A percentile compares a stretch with the other conserved stretches of the same genome.
Conservation (phyloP, 2,329 filamentous ascomycete genomes). For the Fusarium sp. region DNA sequence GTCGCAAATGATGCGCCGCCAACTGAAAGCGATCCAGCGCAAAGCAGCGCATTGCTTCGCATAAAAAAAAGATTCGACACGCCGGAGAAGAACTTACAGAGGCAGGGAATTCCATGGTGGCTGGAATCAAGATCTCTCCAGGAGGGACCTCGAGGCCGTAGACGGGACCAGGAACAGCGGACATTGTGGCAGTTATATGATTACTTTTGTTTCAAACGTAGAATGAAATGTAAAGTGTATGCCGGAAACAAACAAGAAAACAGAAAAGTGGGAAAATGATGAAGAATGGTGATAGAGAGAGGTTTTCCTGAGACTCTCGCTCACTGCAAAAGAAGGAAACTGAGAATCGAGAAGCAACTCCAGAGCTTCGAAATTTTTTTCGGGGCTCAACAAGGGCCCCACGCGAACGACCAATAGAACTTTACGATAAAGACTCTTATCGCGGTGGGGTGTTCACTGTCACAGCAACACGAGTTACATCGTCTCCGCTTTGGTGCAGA, state of each 20-base stretch:
- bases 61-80: not conserved
- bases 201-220: not conserved
- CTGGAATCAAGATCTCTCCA: conserved; percentile 83
- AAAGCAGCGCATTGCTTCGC: not conserved
- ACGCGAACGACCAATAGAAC: conserved; percentile 41
- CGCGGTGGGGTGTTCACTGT: conserved; percentile 42
- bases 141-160: conserved; percentile 93
- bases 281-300: conserved; percentile 28
- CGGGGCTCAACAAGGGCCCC: conserved; percentile 33
- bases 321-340: conserved; percentile 36
- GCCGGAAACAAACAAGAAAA: conserved; percentile 6
- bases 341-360: conserved; percentile 34
- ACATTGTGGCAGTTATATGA: conserved; percentile 55
- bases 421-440: conserved; percentile 46
- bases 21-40: not conserved
- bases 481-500: conserved; percentile 37
- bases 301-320: conserved; percentile 28
- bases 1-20: conserved; percentile 24
- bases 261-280: conserved; percentile 12
- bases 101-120: conserved; percentile 80
- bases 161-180: conserved; percentile 75
- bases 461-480: conserved; percentile 44
- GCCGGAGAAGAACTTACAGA: conserved; percentile 69
- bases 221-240: not conserved
- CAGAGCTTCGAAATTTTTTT: conserved; percentile 50